Evolutionary conservation across 164 flowering plant species (phyloP).

Genomic region (Akebia trifoliata): DNA sequence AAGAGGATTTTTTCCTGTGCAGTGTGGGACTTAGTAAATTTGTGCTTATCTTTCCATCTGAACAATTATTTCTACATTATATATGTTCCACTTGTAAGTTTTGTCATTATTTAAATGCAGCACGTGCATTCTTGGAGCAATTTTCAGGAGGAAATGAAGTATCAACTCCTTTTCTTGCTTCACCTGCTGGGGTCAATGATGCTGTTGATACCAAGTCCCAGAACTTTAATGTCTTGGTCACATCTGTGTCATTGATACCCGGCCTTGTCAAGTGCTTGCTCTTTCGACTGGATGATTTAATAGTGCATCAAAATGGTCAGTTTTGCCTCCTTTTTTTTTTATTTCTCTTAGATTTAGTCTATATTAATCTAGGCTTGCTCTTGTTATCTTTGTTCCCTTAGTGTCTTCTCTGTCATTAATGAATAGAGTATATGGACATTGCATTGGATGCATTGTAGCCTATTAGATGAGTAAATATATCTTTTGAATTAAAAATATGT

Average conservation of each 20-base stretch:
- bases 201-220: slow-evolving; percentile 19
- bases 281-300: slow-evolving; percentile 59
- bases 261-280: slow-evolving; percentile 92
- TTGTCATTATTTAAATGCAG: slow-evolving; percentile 33
- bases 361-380: not conserved
- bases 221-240: slow-evolving; percentile 73
- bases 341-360: not conserved
- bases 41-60: slow-evolving; percentile 1
- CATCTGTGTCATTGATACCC: slow-evolving; percentile 87
- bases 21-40: too few relatives aligned
- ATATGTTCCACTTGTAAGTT: not conserved
- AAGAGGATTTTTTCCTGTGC: too few relatives aligned
- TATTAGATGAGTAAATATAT: too few relatives aligned
- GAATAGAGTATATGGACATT: not conserved
- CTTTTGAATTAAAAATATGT: too few relatives aligned
- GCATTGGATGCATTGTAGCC: not conserved
- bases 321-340: slow-evolving; percentile 8
- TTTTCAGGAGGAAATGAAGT: slow-evolving; percentile 37
- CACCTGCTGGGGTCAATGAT: slow-evolving; percentile 20
- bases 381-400: not conserved
- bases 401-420: not conserved
- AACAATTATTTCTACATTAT: not conserved
- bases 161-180: slow-evolving; percentile 11
- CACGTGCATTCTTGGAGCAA: slow-evolving; percentile 66
- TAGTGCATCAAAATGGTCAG: slow-evolving; percentile 65